Evolutionary conservation across 139 green algal genomes (phyloP), one percentile per base, ranked within the genome.

Genomic region (Chlorella sp.): DNA sequence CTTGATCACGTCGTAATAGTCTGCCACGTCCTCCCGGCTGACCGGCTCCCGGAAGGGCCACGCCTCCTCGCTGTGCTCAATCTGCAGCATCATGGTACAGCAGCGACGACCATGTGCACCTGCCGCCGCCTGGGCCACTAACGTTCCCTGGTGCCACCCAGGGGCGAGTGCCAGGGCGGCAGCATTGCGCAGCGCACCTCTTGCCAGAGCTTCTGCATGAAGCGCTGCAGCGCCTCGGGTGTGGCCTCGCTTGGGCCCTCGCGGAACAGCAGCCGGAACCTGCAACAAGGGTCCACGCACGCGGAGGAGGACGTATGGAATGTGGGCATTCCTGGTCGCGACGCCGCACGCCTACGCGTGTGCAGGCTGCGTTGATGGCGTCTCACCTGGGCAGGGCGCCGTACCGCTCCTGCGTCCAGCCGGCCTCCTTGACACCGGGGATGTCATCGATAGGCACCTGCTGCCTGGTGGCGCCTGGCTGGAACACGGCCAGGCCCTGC

Each of bases 11-110:
- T 86, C 81, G 51, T 96, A 91, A 83, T 99, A 99, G 83, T 99
- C 94, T 1, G 91, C 85, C 31, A 96, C 93, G n/a, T 97, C 91
- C 1, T 86, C 55, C 0, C 49, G 35, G 51, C 82, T 65, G 22
- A 99, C 95, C 26, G 92, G 85, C 31, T 87, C 74, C 23, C 74
- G 36, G 80, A 99, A 99, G 22, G 96, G 93, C 87, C 90, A 96
- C 3, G 89, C 74, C 63, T 98, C 92, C 20, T 90, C 76, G 32
- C 93, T 76, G 17, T 72, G 64, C 65, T 78, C 70, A 64, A 93
- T n/a, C 49, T 74, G 59, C 78, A 90, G n/a, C n/a, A n/a, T n/a
- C n/a, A n/a, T n/a, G n/a, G n/a, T n/a, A n/a, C n/a, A n/a, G n/a
- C n/a, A n/a, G n/a, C n/a, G n/a, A n/a, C n/a, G n/a, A n/a, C n/a